phyloP scores from a whole-genome alignment of 2,329 filamentous ascomycete genomes.

The Juglanconis sp. region DNA sequence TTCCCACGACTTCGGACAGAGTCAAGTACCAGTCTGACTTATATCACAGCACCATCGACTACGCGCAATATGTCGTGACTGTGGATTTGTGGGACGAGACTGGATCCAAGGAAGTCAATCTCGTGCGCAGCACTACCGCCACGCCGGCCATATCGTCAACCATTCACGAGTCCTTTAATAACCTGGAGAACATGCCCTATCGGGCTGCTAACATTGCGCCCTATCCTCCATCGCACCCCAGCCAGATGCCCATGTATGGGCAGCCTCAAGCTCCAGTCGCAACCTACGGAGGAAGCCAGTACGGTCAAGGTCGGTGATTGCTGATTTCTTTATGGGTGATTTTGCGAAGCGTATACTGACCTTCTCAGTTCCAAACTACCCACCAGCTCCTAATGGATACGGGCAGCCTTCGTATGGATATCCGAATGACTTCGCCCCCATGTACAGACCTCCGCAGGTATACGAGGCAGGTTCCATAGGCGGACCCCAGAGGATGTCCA shows the following conservation, averaged over 20 bases:
- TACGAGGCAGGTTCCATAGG: slow-evolving; percentile 30
- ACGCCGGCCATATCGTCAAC: slow-evolving; percentile 75
- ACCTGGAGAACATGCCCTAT: slow-evolving; percentile 34
- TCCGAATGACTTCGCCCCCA: slow-evolving; percentile 13
- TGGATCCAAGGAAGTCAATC: slow-evolving; percentile 62
- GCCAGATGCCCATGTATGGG: slow-evolving; percentile 17
- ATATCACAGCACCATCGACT: slow-evolving; percentile 12
- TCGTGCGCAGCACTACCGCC: slow-evolving; percentile 61
- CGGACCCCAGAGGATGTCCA: slow-evolving; percentile 31
- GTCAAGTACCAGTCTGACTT: slow-evolving; percentile 14
- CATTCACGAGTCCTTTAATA: slow-evolving; percentile 73
- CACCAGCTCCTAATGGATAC: slow-evolving; percentile 17
- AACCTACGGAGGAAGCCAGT: slow-evolving; percentile 10
- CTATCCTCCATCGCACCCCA: slow-evolving; percentile 11
- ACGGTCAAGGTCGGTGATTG: slow-evolving; percentile 14
- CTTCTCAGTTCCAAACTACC: slow-evolving; percentile 8
- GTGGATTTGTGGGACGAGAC: slow-evolving; percentile 68
- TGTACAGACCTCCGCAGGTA: slow-evolving; percentile 30
- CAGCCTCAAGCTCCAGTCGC: slow-evolving; percentile 24
- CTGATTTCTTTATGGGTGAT: background rate
- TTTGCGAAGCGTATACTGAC: background rate
- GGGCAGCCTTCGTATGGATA: slow-evolving; percentile 15
- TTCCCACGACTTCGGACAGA: slow-evolving; percentile 11
- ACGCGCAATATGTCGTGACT: slow-evolving; percentile 49
- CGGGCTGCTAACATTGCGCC: slow-evolving; percentile 17